Evolutionary conservation across 345 rosid genomes (phyloP), one percentile per base, ranked within the genome.

Genomic region (Brassica nigra): DNA sequence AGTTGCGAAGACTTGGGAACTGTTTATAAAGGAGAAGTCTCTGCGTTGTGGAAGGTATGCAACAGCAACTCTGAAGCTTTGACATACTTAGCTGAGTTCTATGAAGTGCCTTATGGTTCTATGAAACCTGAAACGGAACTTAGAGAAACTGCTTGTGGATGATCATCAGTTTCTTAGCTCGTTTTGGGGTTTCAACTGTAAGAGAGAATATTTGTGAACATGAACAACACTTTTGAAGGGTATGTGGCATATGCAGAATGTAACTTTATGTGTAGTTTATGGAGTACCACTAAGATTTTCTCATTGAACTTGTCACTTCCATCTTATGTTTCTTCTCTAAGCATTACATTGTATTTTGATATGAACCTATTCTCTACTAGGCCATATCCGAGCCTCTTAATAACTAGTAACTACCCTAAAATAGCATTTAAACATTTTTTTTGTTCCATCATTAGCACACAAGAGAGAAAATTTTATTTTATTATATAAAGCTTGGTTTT

Each of bases 21-120:
- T 8, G 85, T 92, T 76, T 85, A 86, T 14, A 77, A 84, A 84
- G 95, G 93, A 73, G 97, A 95, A 78, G 90, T 91, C 72, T 83
- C 86, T 77, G 86, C 92, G 1, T 64, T 95, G 66, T 95, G 97
- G 97, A 91, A 85, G 86, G 84, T 91, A 81, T 92, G 97, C 80
- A 70, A 84, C 80, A 86, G 62, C 58, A 95, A 95, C 87, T 78
- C 65, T 4, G 94, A 92, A 78, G 99, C 97, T 74, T 75, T 92
- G 79, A 74, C 87, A 4, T 88, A 84, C 86, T 80, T 94, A 78
- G 85, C 89, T 18, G 88, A 91, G 33, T 92, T 92, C 79, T 94
- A 92, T 54, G 70, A 74, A 59, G 80, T 92, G 28, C 73, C 86
- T 68, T 68, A n/a, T 4, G 9, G 8, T 33, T 67, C 44, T 61